Base-by-base conservation (phyloP, 1,139 yeast species). In the Kodamaea anthophila region DNA sequence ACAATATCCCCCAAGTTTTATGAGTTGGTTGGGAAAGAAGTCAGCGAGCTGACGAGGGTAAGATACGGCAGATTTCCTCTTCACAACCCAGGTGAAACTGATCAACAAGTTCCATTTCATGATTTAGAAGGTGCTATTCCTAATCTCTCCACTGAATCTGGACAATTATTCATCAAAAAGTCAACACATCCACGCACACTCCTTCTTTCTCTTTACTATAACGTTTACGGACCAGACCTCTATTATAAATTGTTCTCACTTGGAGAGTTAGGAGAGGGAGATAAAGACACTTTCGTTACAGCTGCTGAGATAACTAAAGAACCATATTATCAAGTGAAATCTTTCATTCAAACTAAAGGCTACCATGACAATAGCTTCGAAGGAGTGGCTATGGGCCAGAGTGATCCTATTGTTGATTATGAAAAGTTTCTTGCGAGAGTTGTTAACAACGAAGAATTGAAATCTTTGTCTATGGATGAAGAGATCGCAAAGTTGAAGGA, bases 1-100 rank as follows among this genome's bases (percentile, higher is more conserved):
- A 71, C 85, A 1, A 77, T 82, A 2, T 70, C 80, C 5, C 94
- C 93, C 4, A 55, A 55, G 21, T 84, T 65, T 47, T 83, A 79
- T 51, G 72, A 76, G 9, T 70, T 83, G 36, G 84, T 86, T 1
- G 79, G 69, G 5, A 54, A 71, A 5, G 45, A 57, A 15, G 60
- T 75, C 5, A 58, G 57, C 10, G 47, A 52, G 20, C 24, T 21
- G 7, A 58, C 53, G 56, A 53, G 42, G 42, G 51, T 29, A 30
- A 43, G 46, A 41, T 37, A 25, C 24, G 33, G 38, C 21, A 36
- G 41, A 9, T 43, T 32, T 30, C 46, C 46, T 3, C 34, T 43
- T 19, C 26, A 31, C 9, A 32, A 28, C 3, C 21, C 32, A 12
- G 15, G 26, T 5, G 26, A 26, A 4, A 33, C 33, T 5, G 30